Conservation (phyloP, 495 filamentous ascomycete genomes). For the Talaromyces adpressus region DNA sequence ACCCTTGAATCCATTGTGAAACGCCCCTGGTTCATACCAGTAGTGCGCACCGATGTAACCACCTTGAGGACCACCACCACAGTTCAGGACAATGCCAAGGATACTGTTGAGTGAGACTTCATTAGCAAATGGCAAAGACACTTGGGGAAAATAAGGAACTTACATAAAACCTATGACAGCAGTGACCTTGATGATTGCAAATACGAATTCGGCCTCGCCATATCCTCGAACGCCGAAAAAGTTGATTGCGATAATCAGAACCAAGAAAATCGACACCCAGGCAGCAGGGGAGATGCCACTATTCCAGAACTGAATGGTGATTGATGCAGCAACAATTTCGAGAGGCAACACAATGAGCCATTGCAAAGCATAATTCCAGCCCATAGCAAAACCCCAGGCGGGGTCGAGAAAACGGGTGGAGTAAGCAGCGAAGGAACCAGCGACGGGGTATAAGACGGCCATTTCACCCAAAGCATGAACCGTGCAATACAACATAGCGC, state of each 20-base stretch:
- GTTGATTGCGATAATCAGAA: constrained; percentile 71
- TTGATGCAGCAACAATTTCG: constrained; percentile 84
- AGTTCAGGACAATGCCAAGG: constrained; percentile 71
- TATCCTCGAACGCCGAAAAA: constrained; percentile 82
- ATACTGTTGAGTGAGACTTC: constrained; percentile 37
- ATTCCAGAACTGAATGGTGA: constrained; percentile 86
- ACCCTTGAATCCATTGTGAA: constrained; percentile 90
- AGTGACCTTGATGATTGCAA: constrained; percentile 77
- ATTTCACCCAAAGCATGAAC: constrained; percentile 90
- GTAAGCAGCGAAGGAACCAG: constrained; percentile 88
- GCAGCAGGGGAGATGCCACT: constrained; percentile 57
- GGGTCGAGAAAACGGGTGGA: constrained; percentile 90
- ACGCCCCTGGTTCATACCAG: constrained; percentile 75
- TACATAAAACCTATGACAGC: constrained; percentile 87
- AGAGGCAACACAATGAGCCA: constrained; percentile 86
- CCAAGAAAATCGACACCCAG: constrained; percentile 81
- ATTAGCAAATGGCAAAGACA: constrained; percentile 12
- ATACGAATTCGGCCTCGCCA: constrained; percentile 86
- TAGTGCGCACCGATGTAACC: constrained; percentile 67
- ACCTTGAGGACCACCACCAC: constrained; percentile 51
- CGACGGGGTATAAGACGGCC: constrained; percentile 83
- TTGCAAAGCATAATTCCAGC: constrained; percentile 96
- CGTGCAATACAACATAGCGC: constrained; percentile 85
- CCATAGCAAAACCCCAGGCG: constrained; percentile 97
- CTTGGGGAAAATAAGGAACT: constrained; percentile 20